Evolutionary conservation across 2,329 filamentous ascomycete genomes (phyloP), one percentile per base, ranked within the genome.

Genomic region (Pseudocercospora vitis): DNA sequence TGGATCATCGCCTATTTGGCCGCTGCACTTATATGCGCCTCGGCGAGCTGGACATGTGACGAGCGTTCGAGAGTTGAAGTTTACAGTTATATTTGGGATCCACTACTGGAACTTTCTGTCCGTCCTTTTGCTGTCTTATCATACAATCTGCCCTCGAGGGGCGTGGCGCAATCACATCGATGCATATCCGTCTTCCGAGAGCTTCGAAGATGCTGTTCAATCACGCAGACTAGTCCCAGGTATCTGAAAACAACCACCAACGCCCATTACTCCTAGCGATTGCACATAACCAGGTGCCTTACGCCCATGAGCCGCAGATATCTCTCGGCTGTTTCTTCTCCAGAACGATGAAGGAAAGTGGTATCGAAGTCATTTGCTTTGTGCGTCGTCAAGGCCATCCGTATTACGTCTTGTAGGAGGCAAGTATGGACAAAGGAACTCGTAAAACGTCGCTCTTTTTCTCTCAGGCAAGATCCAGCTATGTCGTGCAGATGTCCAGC

Each of bases 361-460:
- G 32, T 52, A 46, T 40, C 37, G 40, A 40, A n/a, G 40, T 50
- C 48, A 39, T 52, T 52, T 42, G 50, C 50, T 52, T 32, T 24
- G 23, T 32, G 50, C 50, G 26, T 52, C 50, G 21, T 52, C 40
- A 52, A 52, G 40, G 50, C 50, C 40, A 42, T 52, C 29, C n/a
- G 23, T 48, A 48, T 48, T 37, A 35, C 18, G 19, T 45, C 42
- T 48, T 23, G 29, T 33, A 48, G 12, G 29, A 21, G 18, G 32
- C 28, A 47, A 47, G 50, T 53, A 53, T 53, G 32, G 33, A 47
- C 50, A 53, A 47, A 19, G 44, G 37, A 53, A 48, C 9, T 47
- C 37, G 48, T 51, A 44, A 21, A 12, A 39, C 33, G 28, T 45
- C 21, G 19, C 14, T 19, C 9, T 32, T 16, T 8, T 48, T n/a